These are phyloP conservation scores for Coemansia sp. DNA, from an alignment of 192 early-diverging fungal genomes.

Conservation along the genomic window DNA sequence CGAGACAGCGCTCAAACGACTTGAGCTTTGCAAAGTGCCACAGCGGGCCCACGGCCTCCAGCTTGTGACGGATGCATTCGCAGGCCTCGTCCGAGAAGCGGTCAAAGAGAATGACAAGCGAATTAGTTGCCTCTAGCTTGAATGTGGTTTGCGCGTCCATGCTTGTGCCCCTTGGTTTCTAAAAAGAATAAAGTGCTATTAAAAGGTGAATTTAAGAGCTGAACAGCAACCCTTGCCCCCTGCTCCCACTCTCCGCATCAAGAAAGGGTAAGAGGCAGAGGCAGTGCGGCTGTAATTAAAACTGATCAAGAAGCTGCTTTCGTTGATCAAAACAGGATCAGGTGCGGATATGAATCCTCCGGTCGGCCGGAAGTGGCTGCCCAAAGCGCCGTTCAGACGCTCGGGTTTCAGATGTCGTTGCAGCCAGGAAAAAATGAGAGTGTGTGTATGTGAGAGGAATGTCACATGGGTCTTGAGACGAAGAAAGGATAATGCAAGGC, in stretches of 20 bases:
- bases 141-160: slow-evolving; percentile 2
- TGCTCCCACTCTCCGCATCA: neutral
- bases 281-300: neutral
- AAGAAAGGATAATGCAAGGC: neutral
- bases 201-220: too few species aligned
- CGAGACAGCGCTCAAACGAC: slow-evolving; percentile 56
- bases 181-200: neutral
- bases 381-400: neutral
- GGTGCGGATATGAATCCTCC: neutral
- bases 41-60: slow-evolving; percentile 34
- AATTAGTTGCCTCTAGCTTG: slow-evolving; percentile 47
- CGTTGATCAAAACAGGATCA: too few species aligned
- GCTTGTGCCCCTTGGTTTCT: neutral
- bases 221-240: too few species aligned
- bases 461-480: too few species aligned
- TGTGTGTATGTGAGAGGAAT: too few species aligned
- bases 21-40: slow-evolving; percentile 49
- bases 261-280: neutral
- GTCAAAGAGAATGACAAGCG: slow-evolving; percentile 45
- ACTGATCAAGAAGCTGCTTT: too few species aligned
- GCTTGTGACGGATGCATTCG: slow-evolving; percentile 13
- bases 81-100: slow-evolving; percentile 33
- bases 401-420: neutral
- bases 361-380: neutral
- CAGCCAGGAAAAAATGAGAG: slow-evolving; percentile 1